Evolutionary conservation across 169 alveolate species (phyloP).

Genomic region (Cystoisospora suis): DNA sequence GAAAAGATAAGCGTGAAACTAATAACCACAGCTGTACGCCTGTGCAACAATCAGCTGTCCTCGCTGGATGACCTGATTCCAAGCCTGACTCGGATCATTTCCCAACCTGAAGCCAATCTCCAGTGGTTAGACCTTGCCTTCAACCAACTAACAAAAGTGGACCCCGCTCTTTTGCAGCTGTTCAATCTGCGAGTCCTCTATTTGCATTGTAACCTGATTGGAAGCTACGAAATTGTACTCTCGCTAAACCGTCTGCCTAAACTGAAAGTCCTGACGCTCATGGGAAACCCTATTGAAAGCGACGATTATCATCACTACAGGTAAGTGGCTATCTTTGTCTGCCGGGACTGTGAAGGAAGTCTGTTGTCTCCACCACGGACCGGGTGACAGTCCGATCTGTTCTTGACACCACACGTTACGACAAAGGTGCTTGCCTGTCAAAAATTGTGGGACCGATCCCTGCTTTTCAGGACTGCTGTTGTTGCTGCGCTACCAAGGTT

Average conservation of each 20-base stretch:
- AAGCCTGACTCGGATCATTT: neutral
- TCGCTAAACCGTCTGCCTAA: neutral
- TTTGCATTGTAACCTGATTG: conserved; percentile 29
- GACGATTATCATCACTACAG: neutral
- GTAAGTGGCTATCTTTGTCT: no score
- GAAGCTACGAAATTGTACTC: neutral
- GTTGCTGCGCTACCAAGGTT: neutral
- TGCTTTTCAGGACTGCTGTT: conserved; percentile 35
- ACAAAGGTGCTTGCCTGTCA: no score
- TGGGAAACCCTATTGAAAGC: conserved; percentile 32
- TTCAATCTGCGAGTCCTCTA: neutral
- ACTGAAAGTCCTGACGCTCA: conserved; percentile 12
- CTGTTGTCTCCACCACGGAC: no score
- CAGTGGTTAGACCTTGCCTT: conserved; percentile 38
- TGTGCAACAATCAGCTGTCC: conserved; percentile 25
- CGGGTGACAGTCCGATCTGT: no score
- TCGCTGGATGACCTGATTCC: neutral
- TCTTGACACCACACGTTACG: no score
- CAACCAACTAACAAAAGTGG: neutral
- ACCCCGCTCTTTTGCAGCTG: neutral
- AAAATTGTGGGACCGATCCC: no score
- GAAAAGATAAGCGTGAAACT: neutral
- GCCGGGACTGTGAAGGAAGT: no score
- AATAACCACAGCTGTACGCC: conserved; percentile 12
- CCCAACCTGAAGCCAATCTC: neutral